These are phyloP conservation scores for Gentiana dahurica DNA, from an alignment of 257 asterid genomes.

Conservation along the genomic window DNA sequence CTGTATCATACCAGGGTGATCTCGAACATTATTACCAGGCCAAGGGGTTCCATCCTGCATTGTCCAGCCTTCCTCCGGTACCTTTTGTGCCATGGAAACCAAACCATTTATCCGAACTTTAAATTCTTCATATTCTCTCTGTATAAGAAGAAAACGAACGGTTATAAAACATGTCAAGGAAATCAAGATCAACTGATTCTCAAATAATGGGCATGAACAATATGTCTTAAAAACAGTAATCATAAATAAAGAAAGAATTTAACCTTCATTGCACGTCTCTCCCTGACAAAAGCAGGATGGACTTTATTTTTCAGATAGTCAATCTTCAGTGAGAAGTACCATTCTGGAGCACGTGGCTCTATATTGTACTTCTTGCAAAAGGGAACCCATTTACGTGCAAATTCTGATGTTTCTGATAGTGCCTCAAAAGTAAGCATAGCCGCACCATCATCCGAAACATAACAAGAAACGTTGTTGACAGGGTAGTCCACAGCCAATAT, in stretches of 20 bases:
- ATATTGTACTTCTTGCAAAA: constrained; percentile 68
- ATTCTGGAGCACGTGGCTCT: constrained; percentile 91
- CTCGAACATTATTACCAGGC: constrained; percentile 93
- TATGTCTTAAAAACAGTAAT: background rate
- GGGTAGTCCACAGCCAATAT: constrained; percentile 88
- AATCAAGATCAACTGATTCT: background rate
- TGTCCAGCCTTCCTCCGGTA: constrained; percentile 96
- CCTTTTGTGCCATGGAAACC: constrained; percentile 75
- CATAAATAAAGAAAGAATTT: background rate
- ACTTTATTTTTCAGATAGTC: constrained; percentile 77
- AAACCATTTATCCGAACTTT: constrained; percentile 61
- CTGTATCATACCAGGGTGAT: constrained; percentile 98
- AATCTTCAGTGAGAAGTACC: constrained; percentile 76
- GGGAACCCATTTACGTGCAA: constrained; percentile 82
- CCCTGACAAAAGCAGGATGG: constrained; percentile 72
- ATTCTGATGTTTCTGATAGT: constrained; percentile 69
- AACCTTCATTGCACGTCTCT: constrained; percentile 85
- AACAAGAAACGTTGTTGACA: constrained; percentile 63
- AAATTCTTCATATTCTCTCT: constrained; percentile 94
- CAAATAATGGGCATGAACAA: background rate
- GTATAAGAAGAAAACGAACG: constrained; percentile 15
- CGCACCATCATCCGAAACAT: constrained; percentile 89
- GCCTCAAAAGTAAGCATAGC: constrained; percentile 89
- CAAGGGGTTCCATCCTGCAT: constrained; percentile 94
- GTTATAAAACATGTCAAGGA: background rate